Base-by-base conservation (phyloP, 164 flowering plant genomes). In the Magnolia changhungtana region DNA sequence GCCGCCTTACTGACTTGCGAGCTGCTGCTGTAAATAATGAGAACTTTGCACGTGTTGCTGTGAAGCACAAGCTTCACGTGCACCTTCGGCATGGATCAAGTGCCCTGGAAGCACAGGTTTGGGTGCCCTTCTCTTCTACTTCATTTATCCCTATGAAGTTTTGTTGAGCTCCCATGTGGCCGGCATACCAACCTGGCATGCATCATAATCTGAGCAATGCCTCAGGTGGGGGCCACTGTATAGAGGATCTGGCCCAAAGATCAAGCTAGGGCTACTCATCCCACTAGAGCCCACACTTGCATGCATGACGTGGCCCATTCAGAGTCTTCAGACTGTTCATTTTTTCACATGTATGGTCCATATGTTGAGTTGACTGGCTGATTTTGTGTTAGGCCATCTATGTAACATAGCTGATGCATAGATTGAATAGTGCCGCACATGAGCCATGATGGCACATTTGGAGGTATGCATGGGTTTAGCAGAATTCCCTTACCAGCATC, bases 1-100 rank as follows among this genome's bases (percentile, higher is more conserved):
- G 99, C 31, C 94, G 99, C 63, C 84, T 96, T 83, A 96, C 98
- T 13, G 99, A 96, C 78, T 81, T 96, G 75, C 89, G 99, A 83
- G 99, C 99, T 80, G 99, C 99, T 67, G 99, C 99, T 74, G 99
- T 96, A 29, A 96, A 96, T 84, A 96, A 96, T 80, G 98, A 96
- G 77, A 96, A 94, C 73, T 96, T 96, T 87, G 99, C 99, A 29
- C 97, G 98, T 66, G 95, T 96, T 73, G 96, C 97, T 1, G 98
- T 96, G 73, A 96, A 93, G 82, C 97, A 89, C 79, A 88, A 85
- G 81, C 95, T 94, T 74, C 98, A 96, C 79, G 10, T 89, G 77
- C 97, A 94, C 83, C 98, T 96, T 78, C 85, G 98, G 50, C 99
- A 96, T 87, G 99, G 98, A n/a, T 96, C 99, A 7, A 90, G 90